A percentile compares a stretch with the other conserved stretches of the same genome.
These are phyloP conservation scores for Magnolia kwangsiensis DNA, from an alignment of 164 flowering plant genomes.

Conservation along the genomic window DNA sequence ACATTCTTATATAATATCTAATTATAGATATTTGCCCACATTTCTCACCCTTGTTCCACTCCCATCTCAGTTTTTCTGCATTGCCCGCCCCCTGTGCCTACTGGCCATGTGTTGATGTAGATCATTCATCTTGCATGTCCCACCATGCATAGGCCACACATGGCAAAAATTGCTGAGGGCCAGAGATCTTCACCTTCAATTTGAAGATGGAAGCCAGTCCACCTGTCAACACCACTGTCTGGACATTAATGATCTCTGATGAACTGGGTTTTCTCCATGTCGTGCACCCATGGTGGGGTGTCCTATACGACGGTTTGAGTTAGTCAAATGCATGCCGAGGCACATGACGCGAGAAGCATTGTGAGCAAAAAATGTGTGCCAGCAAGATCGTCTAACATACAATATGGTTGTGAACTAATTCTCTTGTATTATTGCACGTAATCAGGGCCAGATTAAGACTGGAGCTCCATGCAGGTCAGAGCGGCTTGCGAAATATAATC, in stretches of 20 bases:
- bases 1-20: too few relatives aligned
- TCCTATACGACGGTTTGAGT: neutral
- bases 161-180: too few relatives aligned
- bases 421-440: neutral
- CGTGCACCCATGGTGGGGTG: neutral
- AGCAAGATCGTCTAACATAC: neutral
- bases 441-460: conserved; percentile 41
- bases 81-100: neutral
- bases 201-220: too few relatives aligned
- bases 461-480: conserved; percentile 48
- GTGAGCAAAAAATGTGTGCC: neutral
- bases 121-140: too few relatives aligned
- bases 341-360: neutral
- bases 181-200: too few relatives aligned
- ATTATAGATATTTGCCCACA: neutral
- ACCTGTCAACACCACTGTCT: too few relatives aligned
- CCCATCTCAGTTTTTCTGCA: neutral
- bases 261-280: too few relatives aligned
- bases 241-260: too few relatives aligned
- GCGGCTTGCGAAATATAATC: conserved; percentile 42
- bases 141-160: too few relatives aligned
- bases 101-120: too few relatives aligned
- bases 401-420: neutral
- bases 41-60: neutral
- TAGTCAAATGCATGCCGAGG: neutral